These are phyloP conservation scores for Acacia acuminata DNA, from an alignment of 306 rosid genomes.

Conservation along the genomic window DNA sequence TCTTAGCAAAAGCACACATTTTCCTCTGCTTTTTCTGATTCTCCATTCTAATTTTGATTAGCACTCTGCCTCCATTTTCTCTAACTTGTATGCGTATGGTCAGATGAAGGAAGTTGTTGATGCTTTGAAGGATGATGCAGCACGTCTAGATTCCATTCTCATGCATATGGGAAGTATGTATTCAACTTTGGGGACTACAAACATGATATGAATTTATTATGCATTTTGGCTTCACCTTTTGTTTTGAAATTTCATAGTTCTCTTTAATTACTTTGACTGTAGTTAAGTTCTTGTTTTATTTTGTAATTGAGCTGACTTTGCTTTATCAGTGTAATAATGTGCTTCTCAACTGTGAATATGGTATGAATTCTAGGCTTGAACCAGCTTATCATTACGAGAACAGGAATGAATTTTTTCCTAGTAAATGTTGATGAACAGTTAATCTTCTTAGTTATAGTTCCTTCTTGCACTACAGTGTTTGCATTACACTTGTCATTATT, in stretches of 20 bases:
- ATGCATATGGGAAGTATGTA: conserved; percentile 96
- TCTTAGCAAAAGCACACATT: conserved; percentile 5
- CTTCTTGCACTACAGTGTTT: conserved; percentile 6
- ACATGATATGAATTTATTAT: too few species aligned
- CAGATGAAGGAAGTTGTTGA: conserved; percentile 79
- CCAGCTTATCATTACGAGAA: not conserved
- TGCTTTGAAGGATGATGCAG: conserved; percentile 63
- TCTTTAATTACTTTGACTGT: not conserved
- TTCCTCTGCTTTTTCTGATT: conserved; percentile 10
- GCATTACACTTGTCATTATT: not conserved
- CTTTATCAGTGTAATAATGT: not conserved
- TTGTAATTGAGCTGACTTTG: conserved; percentile 28
- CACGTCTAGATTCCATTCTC: conserved; percentile 70
- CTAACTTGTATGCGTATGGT: conserved; percentile 38
- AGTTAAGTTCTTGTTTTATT: not conserved
- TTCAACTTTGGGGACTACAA: conserved; percentile 59
- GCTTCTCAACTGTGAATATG: conserved; percentile 4
- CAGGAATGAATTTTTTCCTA: conserved; percentile 6
- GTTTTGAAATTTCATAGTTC: not conserved
- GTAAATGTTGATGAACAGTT: conserved; percentile 4
- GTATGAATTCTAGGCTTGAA: conserved; percentile 11
- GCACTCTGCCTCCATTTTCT: conserved; percentile 8
- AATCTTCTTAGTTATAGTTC: not conserved
- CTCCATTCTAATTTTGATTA: not conserved
- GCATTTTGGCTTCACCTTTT: too few species aligned